Percentiles rank a stretch among this genome's conserved stretches.
Evolutionary conservation across 2,329 filamentous ascomycete genomes (phyloP).

Genomic region (Talaromyces sp.): DNA sequence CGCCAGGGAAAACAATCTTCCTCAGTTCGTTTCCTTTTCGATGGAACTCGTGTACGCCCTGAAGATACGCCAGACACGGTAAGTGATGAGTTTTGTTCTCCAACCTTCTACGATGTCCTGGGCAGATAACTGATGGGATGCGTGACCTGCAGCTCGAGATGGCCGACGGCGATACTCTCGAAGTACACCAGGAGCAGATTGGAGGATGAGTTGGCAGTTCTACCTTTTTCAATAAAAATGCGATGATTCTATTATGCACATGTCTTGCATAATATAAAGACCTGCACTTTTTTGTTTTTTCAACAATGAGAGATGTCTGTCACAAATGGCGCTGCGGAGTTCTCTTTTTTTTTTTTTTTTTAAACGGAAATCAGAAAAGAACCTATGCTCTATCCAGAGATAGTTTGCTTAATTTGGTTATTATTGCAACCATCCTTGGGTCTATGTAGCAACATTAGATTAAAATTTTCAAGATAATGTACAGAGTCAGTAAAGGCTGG

Average conservation of each 20-base stretch:
- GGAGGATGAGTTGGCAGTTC: slow-evolving; percentile 53
- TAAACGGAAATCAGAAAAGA: background rate
- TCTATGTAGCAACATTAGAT: background rate
- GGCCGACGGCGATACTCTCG: slow-evolving; percentile 90
- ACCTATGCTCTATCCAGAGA: background rate
- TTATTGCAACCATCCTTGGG: background rate
- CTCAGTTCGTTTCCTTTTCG: slow-evolving; percentile 91
- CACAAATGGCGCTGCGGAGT: background rate
- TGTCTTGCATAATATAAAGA: background rate
- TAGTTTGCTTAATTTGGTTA: background rate
- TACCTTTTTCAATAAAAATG: background rate
- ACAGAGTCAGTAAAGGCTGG: background rate
- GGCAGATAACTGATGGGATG: background rate
- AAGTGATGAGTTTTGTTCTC: slow-evolving; percentile 34
- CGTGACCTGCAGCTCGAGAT: slow-evolving; percentile 78
- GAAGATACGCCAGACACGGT: slow-evolving; percentile 89
- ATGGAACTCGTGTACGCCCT: slow-evolving; percentile 85
- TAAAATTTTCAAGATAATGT: background rate
- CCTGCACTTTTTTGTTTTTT: background rate
- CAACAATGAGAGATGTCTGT: background rate
- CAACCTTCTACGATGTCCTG: background rate
- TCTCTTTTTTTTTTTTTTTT: background rate
- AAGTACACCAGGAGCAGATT: slow-evolving; percentile 98
- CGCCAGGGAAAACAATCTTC: slow-evolving; percentile 81
- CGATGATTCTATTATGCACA: background rate